Percentiles rank a stretch among this genome's conserved stretches.
Evolutionary conservation across 352 stramenopile species (phyloP).

Genomic region (Phytophthora tentaculata): DNA sequence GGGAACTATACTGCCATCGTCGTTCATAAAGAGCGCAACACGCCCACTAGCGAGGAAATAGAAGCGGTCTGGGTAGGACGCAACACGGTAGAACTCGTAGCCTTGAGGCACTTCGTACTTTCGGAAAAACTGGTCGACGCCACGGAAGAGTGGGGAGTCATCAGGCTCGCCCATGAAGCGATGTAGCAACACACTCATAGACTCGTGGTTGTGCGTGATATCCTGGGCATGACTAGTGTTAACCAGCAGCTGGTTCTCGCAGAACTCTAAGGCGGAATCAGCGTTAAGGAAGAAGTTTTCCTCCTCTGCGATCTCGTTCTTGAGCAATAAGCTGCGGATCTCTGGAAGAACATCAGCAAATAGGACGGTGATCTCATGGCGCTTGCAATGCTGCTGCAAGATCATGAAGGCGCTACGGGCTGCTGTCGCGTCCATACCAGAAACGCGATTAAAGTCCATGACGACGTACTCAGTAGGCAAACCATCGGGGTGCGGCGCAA

Average conservation of each 20-base stretch:
- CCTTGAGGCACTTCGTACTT: constrained; percentile 58
- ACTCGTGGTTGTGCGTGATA: constrained; percentile 47
- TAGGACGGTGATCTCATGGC: constrained; percentile 67
- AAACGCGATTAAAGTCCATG: constrained; percentile 89
- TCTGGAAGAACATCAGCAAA: constrained; percentile 77
- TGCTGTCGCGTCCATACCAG: constrained; percentile 89
- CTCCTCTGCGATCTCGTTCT: constrained; percentile 81
- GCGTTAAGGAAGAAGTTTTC: constrained; percentile 70
- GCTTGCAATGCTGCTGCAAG: constrained; percentile 80
- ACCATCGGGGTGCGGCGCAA: constrained; percentile 47
- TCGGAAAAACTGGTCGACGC: constrained; percentile 70
- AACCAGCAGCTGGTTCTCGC: constrained; percentile 70
- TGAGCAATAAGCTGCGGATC: constrained; percentile 64
- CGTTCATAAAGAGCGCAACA: constrained; percentile 81
- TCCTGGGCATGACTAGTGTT: constrained; percentile 42
- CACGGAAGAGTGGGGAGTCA: constrained; percentile 67
- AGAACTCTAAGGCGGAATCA: constrained; percentile 79
- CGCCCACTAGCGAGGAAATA: constrained; percentile 80
- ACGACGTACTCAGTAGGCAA: constrained; percentile 87
- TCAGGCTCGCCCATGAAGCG: constrained; percentile 83
- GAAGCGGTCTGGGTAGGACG: constrained; percentile 64
- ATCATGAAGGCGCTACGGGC: constrained; percentile 87
- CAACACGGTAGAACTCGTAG: constrained; percentile 80
- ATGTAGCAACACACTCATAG: constrained; percentile 73
- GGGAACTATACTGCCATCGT: constrained; percentile 57